Evolutionary conservation across 1,284 basidiomycete genomes (phyloP), one percentile per base, ranked within the genome.

Genomic region (Boletus semigastroideus): DNA sequence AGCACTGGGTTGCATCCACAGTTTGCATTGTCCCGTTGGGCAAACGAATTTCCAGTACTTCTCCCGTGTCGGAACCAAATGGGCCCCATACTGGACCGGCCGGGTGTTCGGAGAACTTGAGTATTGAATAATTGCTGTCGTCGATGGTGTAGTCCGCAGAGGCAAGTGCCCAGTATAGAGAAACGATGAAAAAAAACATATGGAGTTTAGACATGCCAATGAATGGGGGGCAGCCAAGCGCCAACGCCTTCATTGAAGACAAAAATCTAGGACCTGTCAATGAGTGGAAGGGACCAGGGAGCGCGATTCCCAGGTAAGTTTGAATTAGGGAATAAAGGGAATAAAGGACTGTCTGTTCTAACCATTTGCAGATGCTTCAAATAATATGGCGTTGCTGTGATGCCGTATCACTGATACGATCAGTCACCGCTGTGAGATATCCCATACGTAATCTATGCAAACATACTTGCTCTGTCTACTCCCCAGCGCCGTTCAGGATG

Each of bases 41-140:
- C 46, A 67, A 48, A 28, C 46, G 50, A 20, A 66, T 46, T 33
- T 52, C 3, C 13, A 65, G 49, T n/a, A 51, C 45, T 37, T 63
- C 56, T 30, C 58, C 56, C 6, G 46, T 59, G 40, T 60, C 55
- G 11, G 65, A 55, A n/a, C 61, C 65, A 39, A 64, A 67, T 4
- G 55, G 55, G 12, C 61, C 59, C 63, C 65, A 65, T 46, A 56
- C 59, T 2, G 65, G 63, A 4, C 63, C 65, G 30, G 46, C 17
- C 16, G 64, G 59, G n/a, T 64, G 62, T 33, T 66, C 57, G 11
- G 65, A 65, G 44, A 54, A 67, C 28, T 55, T 56, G 48, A 66
- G 63, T 11, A 25, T 6, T 13, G 63, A 62, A 48, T 59, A 56
- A 16, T 65, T 39, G 49, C 59, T 56, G 36, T 66, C 61, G 25